Evolutionary conservation across 768 basidiomycete species (phyloP), one percentile per base, ranked within the genome.

Genomic region (Mycena belliarum): DNA sequence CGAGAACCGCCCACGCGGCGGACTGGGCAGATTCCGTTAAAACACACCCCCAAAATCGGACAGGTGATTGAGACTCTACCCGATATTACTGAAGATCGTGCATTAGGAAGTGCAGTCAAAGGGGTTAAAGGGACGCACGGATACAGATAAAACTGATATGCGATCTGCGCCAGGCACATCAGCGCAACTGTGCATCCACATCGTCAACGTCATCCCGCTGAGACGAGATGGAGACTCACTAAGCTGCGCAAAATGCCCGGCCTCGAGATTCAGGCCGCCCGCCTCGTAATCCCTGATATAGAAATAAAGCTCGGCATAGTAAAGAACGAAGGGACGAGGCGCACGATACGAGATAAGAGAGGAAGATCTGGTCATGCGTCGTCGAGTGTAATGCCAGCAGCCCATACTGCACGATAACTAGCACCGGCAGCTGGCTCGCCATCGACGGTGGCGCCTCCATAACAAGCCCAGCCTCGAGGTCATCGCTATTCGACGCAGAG

Each of bases 151-250:
- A 93, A 95, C 67, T 95, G 95, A 69, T 95, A 96, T 35, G 87
- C 85, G 49, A 97, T 90, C 71, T 95, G 94, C 59, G 87, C 91
- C n/a, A 94, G 79, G 72, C 93, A 95, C 95, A 97, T 96, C 54
- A 96, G 65, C 7, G 91, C 92, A 69, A 91, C 91, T 93, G 63
- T 15, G 35, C 37, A 14, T n/a, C 37, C 37, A 38, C 5, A 18
- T 38, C 37, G 18, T 38, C 18, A 38, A 16, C n/a, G 35, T 9
- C 37, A n/a, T 35, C 35, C 35, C 15, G 4, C 15, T 35, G 35
- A 35, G 12, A 32, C 12, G 29, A 32, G 12, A 32, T 32, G 12
- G 29, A 38, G 35, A 75, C 83, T 49, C 59, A 93, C 89, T 95
- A 18, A 98, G 82, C 69, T 93, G 87, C 2, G 95, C 93, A 73